Base-by-base conservation (phyloP, 768 basidiomycete species). In the Auricularia sp. region DNA sequence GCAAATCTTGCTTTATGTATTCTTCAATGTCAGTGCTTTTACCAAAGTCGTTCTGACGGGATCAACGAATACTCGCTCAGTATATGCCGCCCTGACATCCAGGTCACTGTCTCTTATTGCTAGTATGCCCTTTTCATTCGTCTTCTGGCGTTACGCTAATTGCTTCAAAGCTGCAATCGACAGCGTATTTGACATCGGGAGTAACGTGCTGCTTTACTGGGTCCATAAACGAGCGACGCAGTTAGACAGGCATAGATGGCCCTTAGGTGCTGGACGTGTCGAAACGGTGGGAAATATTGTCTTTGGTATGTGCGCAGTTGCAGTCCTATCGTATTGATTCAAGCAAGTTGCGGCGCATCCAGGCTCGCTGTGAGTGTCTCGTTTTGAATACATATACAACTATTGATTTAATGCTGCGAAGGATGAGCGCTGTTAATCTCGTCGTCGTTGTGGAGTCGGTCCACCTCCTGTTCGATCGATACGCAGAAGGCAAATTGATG, bases 341-440 rank as follows among this genome's bases (percentile, higher is more conserved):
- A 0, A 29, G 29, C 29, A 29, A 29, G 29, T 29, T 29, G 29
- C 29, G 29, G 0, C 29, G 29, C 29, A 29, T 29, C 29, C 47
- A 51, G 47, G 47, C 6, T 51, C 47, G 11, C 47, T 51, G 47
- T 51, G 21, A 8, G 47, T 51, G 21, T 18, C 18, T 62, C 18
- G 54, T 16, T 18, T 63, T 45, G 44, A 18, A 45, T 45, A 45
- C 44, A 11, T 18, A 5, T 39, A 21, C 54, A 58, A 2, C 29
- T 29, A 29, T 45, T 33, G 24, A 6, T 2, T 11, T 37, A 4
- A 45, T 35, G 64, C 61, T 6, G 70, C 56, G 24, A 67, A 92
- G 93, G 61, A 98, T 97, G 94, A 84, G 84, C 64, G 85, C 90
- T 3, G 94, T 96, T 69, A 98, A 96, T 76, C 76, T 98, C 37